Conservation (phyloP, 2,329 filamentous ascomycete species). For the Talaromyces sp. region DNA sequence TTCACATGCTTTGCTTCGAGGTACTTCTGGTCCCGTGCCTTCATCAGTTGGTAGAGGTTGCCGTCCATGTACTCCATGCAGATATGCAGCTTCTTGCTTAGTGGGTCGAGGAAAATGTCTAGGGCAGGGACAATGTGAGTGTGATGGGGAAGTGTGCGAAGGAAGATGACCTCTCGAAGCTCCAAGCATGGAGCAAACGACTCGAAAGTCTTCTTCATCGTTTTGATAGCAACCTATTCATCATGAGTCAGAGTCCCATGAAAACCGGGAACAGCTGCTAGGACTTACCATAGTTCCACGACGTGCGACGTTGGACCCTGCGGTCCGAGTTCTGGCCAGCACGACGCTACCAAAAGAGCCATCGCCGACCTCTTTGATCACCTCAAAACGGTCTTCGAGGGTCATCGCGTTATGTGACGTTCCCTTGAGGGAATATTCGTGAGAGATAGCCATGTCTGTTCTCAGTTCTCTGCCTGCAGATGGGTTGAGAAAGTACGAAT, state of each 20-base stretch:
- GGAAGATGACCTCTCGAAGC: slow-evolving; percentile 92
- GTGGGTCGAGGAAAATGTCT: slow-evolving; percentile 96
- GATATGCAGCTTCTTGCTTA: slow-evolving; percentile 94
- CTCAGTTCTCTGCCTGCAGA: slow-evolving; percentile 42
- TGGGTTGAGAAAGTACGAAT: slow-evolving; percentile 22
- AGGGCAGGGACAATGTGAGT: slow-evolving; percentile 92
- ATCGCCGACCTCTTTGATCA: slow-evolving; percentile 97
- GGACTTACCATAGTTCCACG: slow-evolving; percentile 79
- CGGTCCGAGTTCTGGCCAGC: slow-evolving; percentile 84
- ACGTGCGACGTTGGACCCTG: slow-evolving; percentile 81
- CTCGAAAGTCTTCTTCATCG: slow-evolving; percentile 99
- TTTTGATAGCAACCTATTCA: slow-evolving; percentile 90
- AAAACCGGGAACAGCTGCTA: not conserved
- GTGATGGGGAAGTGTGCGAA: slow-evolving; percentile 82
- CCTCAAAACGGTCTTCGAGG: slow-evolving; percentile 92
- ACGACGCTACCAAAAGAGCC: slow-evolving; percentile 97
- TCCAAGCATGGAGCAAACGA: slow-evolving; percentile 87
- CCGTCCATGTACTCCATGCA: slow-evolving; percentile 99
- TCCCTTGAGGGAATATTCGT: slow-evolving; percentile 68
- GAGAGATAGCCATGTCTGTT: slow-evolving; percentile 69
- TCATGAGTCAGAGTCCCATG: slow-evolving; percentile 16
- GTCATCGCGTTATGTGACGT: slow-evolving; percentile 53
- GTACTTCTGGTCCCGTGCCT: slow-evolving; percentile 90
- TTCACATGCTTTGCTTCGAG: slow-evolving; percentile 90
- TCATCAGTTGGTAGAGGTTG: slow-evolving; percentile 98